Conservation (phyloP, 2,329 filamentous ascomycete genomes). For the Phoma sp. region DNA sequence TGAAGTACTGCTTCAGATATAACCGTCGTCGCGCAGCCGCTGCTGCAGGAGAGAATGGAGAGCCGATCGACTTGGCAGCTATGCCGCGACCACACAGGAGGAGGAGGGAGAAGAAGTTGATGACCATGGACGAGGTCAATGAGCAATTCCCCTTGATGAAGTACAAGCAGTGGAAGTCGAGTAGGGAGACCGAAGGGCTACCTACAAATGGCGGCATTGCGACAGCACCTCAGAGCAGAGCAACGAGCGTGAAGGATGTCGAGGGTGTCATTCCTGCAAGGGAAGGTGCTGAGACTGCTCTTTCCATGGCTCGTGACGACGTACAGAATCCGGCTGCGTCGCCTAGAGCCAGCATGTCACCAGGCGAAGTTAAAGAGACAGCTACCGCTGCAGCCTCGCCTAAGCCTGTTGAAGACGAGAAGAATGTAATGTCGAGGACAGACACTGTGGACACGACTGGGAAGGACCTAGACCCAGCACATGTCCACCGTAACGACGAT, state of each 20-base stretch:
- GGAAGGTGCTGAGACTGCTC: conserved; percentile 44
- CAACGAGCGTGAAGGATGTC: conserved; percentile 73
- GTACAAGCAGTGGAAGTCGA: conserved; percentile 93
- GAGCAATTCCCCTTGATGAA: conserved; percentile 94
- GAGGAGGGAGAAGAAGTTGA: conserved; percentile 94
- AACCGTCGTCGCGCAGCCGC: conserved; percentile 89
- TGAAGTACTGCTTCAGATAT: conserved; percentile 99
- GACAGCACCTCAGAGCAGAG: conserved; percentile 72
- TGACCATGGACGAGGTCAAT: conserved; percentile 99
- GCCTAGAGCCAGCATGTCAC: conserved; percentile 28
- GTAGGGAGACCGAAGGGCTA: conserved; percentile 80
- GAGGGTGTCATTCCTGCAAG: conserved; percentile 51
- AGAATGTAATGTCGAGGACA: conserved; percentile 23
- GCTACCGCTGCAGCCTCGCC: conserved; percentile 35
- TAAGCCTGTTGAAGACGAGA: conserved; percentile 19
- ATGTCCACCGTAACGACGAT: conserved; percentile 46
- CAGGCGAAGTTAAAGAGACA: conserved; percentile 23
- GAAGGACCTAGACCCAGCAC: conserved; percentile 27
- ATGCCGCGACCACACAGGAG: conserved; percentile 86
- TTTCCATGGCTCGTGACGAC: conserved; percentile 54
- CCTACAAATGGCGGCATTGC: conserved; percentile 81
- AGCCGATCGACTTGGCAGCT: conserved; percentile 84
- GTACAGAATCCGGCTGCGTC: conserved; percentile 22
- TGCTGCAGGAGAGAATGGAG: conserved; percentile 73
- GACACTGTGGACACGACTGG: conserved; percentile 30